Evolutionary conservation across 2,329 filamentous ascomycete species (phyloP).

Genomic region (Cladorrhinum sp.): DNA sequence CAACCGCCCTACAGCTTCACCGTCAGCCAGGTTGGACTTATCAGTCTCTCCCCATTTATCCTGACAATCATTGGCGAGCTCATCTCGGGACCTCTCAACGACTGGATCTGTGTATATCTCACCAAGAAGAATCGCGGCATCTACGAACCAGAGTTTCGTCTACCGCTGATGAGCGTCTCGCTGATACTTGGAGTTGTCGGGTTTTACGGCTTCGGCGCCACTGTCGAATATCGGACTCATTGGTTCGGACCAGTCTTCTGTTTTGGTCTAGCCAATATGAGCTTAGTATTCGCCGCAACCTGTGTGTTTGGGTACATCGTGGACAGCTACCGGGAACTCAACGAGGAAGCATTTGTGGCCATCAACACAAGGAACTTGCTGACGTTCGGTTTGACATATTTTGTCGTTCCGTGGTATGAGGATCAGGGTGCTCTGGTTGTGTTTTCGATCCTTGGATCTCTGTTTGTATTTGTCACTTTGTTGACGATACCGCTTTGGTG

Average conservation of each 20-base stretch:
- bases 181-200: constrained; percentile 41
- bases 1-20: constrained; percentile 50
- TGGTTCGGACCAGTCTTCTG: constrained; percentile 47
- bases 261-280: constrained; percentile 48
- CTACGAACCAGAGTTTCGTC: constrained; percentile 53
- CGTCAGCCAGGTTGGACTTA: constrained; percentile 46
- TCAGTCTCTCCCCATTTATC: constrained; percentile 49
- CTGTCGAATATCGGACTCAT: constrained; percentile 43
- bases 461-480: constrained; percentile 43
- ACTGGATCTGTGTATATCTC: constrained; percentile 43
- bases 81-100: constrained; percentile 44
- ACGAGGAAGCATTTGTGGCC: constrained; percentile 49
- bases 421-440: constrained; percentile 36
- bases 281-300: constrained; percentile 43
- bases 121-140: constrained; percentile 49
- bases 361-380: constrained; percentile 49
- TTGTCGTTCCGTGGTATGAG: constrained; percentile 40
- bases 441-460: constrained; percentile 38
- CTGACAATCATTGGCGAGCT: constrained; percentile 45
- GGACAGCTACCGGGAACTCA: constrained; percentile 44
- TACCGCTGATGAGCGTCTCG: constrained; percentile 41
- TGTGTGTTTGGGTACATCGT: constrained; percentile 51
- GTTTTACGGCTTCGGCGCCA: constrained; percentile 47
- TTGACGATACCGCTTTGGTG: constrained; percentile 47
- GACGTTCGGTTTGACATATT: constrained; percentile 46